Percentiles rank a stretch among this genome's conserved stretches.
These are phyloP conservation scores for Leccinum boreale DNA, from an alignment of 768 basidiomycete species.

Conservation along the genomic window DNA sequence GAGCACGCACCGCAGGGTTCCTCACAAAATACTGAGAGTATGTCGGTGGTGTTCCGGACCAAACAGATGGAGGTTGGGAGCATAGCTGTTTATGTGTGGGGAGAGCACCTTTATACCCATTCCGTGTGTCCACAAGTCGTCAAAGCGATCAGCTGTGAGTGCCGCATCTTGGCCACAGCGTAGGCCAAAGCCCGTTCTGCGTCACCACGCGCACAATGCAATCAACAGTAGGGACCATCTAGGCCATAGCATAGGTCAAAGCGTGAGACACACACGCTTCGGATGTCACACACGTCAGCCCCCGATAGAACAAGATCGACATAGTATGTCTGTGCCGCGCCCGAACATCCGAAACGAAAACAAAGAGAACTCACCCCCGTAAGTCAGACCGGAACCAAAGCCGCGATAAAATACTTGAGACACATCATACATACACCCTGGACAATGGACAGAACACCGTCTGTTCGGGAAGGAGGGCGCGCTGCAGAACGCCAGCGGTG, in stretches of 20 bases:
- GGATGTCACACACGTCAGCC: background rate
- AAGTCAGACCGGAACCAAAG: background rate
- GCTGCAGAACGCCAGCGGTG: too few relatives aligned
- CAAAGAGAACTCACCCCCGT: background rate
- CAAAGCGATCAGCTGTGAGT: background rate
- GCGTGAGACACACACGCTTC: background rate
- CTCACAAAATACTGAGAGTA: background rate
- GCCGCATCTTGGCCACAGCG: background rate
- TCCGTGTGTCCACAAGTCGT: background rate
- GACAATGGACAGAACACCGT: constrained; percentile 40
- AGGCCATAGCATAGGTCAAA: background rate
- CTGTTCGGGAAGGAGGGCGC: too few relatives aligned
- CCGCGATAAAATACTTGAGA: constrained; percentile 43
- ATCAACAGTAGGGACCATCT: background rate
- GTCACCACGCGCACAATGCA: background rate
- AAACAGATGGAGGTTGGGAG: too few relatives aligned
- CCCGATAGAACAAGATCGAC: too few relatives aligned
- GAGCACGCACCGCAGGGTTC: background rate
- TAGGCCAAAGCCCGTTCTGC: background rate
- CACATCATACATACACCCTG: constrained; percentile 91
- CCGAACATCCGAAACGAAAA: background rate
- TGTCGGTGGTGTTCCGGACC: background rate
- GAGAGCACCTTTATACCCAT: background rate
- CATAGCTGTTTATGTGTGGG: too few relatives aligned
- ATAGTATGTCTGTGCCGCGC: background rate